Conservation (phyloP, 2,329 filamentous ascomycete genomes). For the Rutstroemia sydowiana region DNA sequence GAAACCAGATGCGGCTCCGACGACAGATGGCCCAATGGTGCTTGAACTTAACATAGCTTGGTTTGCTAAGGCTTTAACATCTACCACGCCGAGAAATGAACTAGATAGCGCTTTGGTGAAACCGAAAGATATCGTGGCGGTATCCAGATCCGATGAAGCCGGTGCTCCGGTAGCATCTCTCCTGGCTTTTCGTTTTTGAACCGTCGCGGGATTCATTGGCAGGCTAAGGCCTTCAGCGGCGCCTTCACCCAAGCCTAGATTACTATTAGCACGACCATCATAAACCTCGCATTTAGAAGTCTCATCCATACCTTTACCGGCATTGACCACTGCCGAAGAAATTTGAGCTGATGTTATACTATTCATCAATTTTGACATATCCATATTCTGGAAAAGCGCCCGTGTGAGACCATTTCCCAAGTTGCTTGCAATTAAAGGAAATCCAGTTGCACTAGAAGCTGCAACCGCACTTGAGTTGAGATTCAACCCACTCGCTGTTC, state of each 20-base stretch:
- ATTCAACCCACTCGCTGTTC: constrained; percentile 3
- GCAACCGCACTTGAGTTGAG: constrained; percentile 4
- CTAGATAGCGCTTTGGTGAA: constrained; percentile 8
- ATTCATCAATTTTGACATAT: constrained; percentile 7
- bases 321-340: constrained; percentile 5
- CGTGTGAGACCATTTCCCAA: constrained; percentile 5
- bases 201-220: background rate
- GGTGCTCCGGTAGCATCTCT: background rate
- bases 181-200: background rate
- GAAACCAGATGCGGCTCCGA: constrained; percentile 1
- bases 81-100: constrained; percentile 4
- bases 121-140: background rate
- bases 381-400: constrained; percentile 3
- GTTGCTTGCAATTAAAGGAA: background rate
- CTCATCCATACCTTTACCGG: constrained; percentile 1
- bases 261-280: background rate
- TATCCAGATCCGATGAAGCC: background rate
- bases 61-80: background rate
- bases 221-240: constrained; percentile 5
- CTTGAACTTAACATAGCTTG: constrained; percentile 5
- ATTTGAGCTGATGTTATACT: background rate
- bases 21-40: background rate
- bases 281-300: background rate
- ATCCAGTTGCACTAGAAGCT: background rate
- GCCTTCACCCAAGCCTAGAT: constrained; percentile 5